phyloP scores from a whole-genome alignment of 2,329 filamentous ascomycete genomes.

The Beauveria asiatica region DNA sequence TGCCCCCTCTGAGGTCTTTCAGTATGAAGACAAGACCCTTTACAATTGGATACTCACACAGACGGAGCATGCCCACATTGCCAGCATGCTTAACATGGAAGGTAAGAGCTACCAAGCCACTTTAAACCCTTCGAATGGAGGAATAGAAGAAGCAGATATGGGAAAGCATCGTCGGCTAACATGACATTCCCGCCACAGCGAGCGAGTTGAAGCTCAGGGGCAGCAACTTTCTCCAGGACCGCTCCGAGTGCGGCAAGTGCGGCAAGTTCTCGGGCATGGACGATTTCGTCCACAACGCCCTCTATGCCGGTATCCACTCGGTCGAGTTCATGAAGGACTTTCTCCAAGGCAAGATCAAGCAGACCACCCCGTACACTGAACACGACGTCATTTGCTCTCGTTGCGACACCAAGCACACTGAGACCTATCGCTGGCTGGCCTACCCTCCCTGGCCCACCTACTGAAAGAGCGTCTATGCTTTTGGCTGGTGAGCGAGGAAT shows the following conservation, averaged over 20 bases:
- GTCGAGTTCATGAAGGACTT: slow-evolving; percentile 8
- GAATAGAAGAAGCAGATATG: neutral
- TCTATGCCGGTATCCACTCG: slow-evolving; percentile 10
- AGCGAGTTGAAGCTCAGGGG: slow-evolving; percentile 2
- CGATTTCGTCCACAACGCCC: slow-evolving; percentile 10
- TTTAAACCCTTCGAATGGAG: neutral
- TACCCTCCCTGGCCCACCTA: neutral
- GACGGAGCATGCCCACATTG: slow-evolving; percentile 8
- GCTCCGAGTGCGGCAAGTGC: slow-evolving; percentile 3
- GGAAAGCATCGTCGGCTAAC: neutral
- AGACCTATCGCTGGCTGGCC: neutral
- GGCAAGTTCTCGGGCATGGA: slow-evolving; percentile 10
- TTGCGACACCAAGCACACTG: slow-evolving; percentile 4
- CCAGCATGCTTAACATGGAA: slow-evolving; percentile 4
- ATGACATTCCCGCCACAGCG: neutral
- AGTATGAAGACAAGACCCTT: neutral
- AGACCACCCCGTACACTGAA: neutral
- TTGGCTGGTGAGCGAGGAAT: neutral
- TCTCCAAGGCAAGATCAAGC: neutral
- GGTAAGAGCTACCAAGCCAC: neutral
- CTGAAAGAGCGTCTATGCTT: neutral
- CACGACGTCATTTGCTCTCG: slow-evolving; percentile 3
- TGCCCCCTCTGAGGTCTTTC: neutral
- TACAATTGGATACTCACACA: slow-evolving; percentile 1
- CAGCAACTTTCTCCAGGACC: slow-evolving; percentile 5